A percentile compares a stretch with the other conserved stretches of the same genome.
phyloP scores from a whole-genome alignment of 2,329 filamentous ascomycete genomes.

The Microsporum canis region DNA sequence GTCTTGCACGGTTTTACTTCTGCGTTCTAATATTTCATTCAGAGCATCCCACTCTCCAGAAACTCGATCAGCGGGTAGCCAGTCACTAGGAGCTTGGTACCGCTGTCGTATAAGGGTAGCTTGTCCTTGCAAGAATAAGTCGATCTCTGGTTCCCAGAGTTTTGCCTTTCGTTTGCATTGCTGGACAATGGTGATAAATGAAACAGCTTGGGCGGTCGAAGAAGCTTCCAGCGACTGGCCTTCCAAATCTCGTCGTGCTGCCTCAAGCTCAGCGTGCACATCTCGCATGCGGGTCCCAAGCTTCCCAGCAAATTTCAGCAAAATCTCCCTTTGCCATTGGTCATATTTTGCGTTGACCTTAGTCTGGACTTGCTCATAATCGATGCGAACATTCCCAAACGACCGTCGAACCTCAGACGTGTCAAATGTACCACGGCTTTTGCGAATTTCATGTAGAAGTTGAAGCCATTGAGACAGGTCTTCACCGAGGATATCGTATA shows the following conservation, averaged over 20 bases:
- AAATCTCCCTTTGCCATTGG: conserved; percentile 96
- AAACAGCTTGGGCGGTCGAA: conserved; percentile 91
- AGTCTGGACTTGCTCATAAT: conserved; percentile 96
- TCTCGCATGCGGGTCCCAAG: conserved; percentile 86
- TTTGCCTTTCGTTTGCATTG: conserved; percentile 90
- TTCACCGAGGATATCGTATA: conserved; percentile 84
- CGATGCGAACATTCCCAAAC: conserved; percentile 89
- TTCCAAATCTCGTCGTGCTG: conserved; percentile 81
- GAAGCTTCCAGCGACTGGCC: conserved; percentile 84
- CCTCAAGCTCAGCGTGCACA: conserved; percentile 81
- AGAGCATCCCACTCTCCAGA: conserved; percentile 92
- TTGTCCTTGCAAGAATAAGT: conserved; percentile 90
- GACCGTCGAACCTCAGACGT: conserved; percentile 86
- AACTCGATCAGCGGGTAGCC: conserved; percentile 92
- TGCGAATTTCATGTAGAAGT: conserved; percentile 90
- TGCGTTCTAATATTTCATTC: conserved; percentile 81
- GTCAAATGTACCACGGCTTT: conserved; percentile 91
- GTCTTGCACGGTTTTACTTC: conserved; percentile 90
- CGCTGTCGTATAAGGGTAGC: conserved; percentile 82
- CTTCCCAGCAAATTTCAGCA: conserved; percentile 82
- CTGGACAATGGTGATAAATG: conserved; percentile 97
- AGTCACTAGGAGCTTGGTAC: conserved; percentile 86
- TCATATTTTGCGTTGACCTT: conserved; percentile 99
- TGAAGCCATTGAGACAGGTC: conserved; percentile 89
- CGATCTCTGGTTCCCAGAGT: conserved; percentile 88